Conservation (phyloP, 805 yeast species). For the Ogataea methylovora region DNA sequence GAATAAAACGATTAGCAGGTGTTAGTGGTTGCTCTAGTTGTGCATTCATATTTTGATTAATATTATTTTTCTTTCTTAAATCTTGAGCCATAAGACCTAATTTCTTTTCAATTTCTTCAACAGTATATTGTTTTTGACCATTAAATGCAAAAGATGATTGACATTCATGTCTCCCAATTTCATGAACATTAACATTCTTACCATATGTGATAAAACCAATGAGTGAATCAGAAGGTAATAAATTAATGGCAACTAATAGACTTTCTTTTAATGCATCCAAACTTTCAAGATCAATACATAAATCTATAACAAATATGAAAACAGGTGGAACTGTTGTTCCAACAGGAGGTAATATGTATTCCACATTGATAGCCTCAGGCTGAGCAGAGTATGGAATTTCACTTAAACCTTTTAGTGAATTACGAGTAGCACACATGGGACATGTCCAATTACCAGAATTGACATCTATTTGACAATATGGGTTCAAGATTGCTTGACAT, state of each 20-base stretch:
- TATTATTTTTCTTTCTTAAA: slow-evolving; percentile 10
- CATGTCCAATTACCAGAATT: slow-evolving; percentile 41
- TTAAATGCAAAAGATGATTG: slow-evolving; percentile 39
- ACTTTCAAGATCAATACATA: slow-evolving; percentile 46
- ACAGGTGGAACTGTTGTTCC: slow-evolving; percentile 31
- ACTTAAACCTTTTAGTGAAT: slow-evolving; percentile 22
- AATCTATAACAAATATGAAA: slow-evolving; percentile 50
- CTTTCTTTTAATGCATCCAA: slow-evolving; percentile 44
- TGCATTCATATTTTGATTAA: slow-evolving; percentile 3
- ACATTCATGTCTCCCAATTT: slow-evolving; percentile 31
- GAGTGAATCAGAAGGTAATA: slow-evolving; percentile 45
- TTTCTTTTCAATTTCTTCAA: slow-evolving; percentile 36
- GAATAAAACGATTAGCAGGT: slow-evolving; percentile 34
- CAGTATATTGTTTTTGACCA: slow-evolving; percentile 44
- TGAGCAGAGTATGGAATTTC: slow-evolving; percentile 29
- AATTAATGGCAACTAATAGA: slow-evolving; percentile 31
- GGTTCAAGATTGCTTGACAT: slow-evolving; percentile 49
- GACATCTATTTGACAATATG: slow-evolving; percentile 34
- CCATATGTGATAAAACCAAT: slow-evolving; percentile 57
- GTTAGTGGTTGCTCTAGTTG: slow-evolving; percentile 13
- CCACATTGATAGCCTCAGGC: slow-evolving; percentile 41
- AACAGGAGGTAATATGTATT: slow-evolving; percentile 32
- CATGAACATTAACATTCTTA: slow-evolving; percentile 51
- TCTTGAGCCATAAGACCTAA: slow-evolving; percentile 37
- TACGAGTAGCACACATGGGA: slow-evolving; percentile 45